Conservation (phyloP, 169 alveolate species). For the Sarcocystis neurona region DNA sequence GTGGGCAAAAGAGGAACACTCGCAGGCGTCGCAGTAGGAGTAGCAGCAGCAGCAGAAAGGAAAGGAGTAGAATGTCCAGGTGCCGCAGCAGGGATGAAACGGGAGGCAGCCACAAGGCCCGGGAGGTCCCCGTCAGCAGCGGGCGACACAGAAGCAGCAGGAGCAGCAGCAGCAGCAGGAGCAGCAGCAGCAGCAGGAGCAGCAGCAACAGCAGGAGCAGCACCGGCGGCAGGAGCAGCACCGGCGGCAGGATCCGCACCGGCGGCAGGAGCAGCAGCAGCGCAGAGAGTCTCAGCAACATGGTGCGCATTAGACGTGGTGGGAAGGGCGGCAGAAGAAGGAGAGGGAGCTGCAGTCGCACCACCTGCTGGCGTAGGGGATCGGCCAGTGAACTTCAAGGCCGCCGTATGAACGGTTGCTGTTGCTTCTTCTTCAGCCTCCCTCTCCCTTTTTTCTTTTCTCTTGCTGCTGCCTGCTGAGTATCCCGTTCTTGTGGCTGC, state of each 20-base stretch:
- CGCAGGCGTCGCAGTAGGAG: too few relatives aligned
- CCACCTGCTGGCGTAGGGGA: constrained; percentile 40
- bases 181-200: background rate
- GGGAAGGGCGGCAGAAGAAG: constrained; percentile 18
- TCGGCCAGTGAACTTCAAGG: background rate
- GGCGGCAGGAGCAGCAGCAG: background rate
- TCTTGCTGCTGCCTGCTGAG: constrained; percentile 22
- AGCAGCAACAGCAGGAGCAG: background rate
- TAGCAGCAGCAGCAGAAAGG: too few relatives aligned
- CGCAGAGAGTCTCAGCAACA: background rate
- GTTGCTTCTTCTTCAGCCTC: constrained; percentile 45
- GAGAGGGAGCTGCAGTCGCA: constrained; percentile 27
- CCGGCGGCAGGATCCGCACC: background rate
- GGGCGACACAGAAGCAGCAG: too few relatives aligned
- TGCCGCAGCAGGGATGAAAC: too few relatives aligned
- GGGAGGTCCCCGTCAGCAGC: too few relatives aligned
- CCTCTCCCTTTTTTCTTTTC: constrained; percentile 11
- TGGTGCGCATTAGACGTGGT: constrained; percentile 9
- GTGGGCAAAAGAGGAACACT: too few relatives aligned
- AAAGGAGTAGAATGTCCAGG: too few relatives aligned
- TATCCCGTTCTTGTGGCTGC: background rate
- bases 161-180: background rate
- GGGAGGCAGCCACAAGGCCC: too few relatives aligned
- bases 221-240: background rate
- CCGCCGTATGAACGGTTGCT: constrained; percentile 26